phyloP scores from a whole-genome alignment of 345 rosid genomes.

The Clausena lansium region DNA sequence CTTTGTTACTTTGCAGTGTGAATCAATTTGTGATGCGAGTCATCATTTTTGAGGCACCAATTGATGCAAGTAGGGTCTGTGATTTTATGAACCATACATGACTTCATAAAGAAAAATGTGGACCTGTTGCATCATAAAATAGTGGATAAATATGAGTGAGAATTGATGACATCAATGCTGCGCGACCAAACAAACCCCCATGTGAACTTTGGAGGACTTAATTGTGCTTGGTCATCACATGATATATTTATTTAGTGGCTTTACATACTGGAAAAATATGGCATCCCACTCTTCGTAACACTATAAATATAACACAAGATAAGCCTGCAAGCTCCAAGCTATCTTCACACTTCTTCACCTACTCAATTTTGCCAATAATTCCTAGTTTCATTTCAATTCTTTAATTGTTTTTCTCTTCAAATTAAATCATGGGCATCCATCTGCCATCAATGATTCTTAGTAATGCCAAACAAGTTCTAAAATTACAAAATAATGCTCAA shows the following conservation, averaged over 20 bases:
- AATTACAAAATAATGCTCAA: neutral
- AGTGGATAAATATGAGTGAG: neutral
- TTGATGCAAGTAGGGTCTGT: neutral
- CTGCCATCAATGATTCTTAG: neutral
- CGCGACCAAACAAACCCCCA: constrained; percentile 15
- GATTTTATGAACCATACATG: neutral
- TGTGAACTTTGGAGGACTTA: constrained; percentile 10
- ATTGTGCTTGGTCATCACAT: neutral
- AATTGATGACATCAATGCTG: neutral
- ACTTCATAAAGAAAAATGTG: neutral
- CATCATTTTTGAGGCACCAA: neutral
- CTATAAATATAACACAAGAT: neutral
- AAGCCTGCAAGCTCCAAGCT: neutral
- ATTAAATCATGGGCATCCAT: neutral
- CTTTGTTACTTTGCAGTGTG: neutral
- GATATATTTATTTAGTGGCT: neutral
- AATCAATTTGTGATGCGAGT: neutral
- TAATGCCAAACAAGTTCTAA: constrained; percentile 30
- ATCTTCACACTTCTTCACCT: constrained; percentile 1
- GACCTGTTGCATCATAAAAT: neutral
- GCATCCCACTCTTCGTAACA: neutral
- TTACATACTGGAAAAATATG: neutral
- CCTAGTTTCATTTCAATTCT: neutral
- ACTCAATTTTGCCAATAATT: neutral
- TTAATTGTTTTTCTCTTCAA: too few species aligned